Evolutionary conservation across 257 asterid genomes (phyloP), one percentile per base, ranked within the genome.

Genomic region (Anisodus tanguticus): DNA sequence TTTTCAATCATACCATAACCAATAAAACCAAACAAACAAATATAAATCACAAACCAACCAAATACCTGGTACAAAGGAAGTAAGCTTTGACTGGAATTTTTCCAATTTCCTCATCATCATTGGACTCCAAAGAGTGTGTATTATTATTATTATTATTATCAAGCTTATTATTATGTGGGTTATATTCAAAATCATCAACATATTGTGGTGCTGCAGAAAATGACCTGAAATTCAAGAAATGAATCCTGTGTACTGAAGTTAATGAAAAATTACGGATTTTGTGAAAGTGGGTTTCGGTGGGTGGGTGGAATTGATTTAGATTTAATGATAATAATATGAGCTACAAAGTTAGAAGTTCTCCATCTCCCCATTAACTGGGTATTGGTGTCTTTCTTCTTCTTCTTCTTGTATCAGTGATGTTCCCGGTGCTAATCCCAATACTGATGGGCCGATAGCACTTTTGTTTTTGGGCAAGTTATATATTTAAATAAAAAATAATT

Each of bases 281-380:
- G 17, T 47, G 85, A 85, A 22, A 79, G 68, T 6, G 85, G 89
- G 77, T 2, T 53, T 88, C n/a, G 81, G 22, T 86, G 67, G 59
- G 37, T 63, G 15, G 13, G 68, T 82, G 35, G 39, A 85, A 74
- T 76, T 76, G 68, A 83, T 78, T 64, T 82, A 88, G 85, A 84
- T 90, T 92, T 83, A 88, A 81, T 8, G 80, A 85, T 58, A 85
- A 79, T 79, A 84, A 35, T 81, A 91, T 80, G 85, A 92, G 92
- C 83, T 92, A 88, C 83, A 90, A 77, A 85, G 69, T 81, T 82
- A 90, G 90, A 85, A 88, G 90, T 91, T 90, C 93, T 89, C 97
- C 98, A 96, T 92, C 98, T 92, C 91, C 98, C 98, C 99, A 96
- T 96, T 88, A 90, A 92, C 92, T 60, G 90, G 89, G 68, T 17